Conservation (phyloP, 306 rosid species). For the Fragaria ananassa region DNA sequence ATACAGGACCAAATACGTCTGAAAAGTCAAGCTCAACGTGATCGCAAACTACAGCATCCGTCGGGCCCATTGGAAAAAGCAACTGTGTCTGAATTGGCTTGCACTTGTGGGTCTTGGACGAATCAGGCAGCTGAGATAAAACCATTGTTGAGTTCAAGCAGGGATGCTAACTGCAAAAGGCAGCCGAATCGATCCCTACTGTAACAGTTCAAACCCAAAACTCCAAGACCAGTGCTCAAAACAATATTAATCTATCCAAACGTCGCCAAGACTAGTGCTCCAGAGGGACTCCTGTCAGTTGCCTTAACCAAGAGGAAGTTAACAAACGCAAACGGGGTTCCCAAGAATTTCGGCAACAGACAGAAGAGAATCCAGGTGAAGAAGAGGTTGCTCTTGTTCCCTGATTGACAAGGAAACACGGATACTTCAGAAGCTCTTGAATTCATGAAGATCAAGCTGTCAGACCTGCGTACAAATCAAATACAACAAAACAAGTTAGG, state of each 20-base stretch:
- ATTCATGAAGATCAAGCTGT: conserved; percentile 89
- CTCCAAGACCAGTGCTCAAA: conserved; percentile 32
- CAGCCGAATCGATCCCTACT: conserved; percentile 32
- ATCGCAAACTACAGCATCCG: conserved; percentile 45
- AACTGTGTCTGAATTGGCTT: conserved; percentile 44
- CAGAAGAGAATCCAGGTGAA: conserved; percentile 76
- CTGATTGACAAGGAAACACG: conserved; percentile 90
- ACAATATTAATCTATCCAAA: conserved; percentile 26
- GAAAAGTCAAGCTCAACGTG: conserved; percentile 82
- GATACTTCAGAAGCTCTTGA: conserved; percentile 71
- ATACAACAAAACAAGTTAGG: conserved; percentile 1
- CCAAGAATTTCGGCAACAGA: conserved; percentile 79
- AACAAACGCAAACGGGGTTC: conserved; percentile 72
- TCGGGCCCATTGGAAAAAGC: conserved; percentile 41
- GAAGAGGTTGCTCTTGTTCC: conserved; percentile 82
- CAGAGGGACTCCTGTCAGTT: conserved; percentile 72
- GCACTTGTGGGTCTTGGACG: conserved; percentile 31
- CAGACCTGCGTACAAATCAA: conserved; percentile 47
- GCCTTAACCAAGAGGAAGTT: conserved; percentile 75
- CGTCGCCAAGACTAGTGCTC: conserved; percentile 35
- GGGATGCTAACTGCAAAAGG: conserved; percentile 35
- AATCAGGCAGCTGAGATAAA: conserved; percentile 65
- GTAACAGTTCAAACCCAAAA: conserved; percentile 28
- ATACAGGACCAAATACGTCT: conserved; percentile 81
- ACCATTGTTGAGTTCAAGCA: conserved; percentile 50